Percentiles rank a stretch among this genome's conserved stretches.
These are phyloP conservation scores for Yamadazyma atmosphaerica DNA, from an alignment of 1,139 yeast genomes.

Conservation along the genomic window DNA sequence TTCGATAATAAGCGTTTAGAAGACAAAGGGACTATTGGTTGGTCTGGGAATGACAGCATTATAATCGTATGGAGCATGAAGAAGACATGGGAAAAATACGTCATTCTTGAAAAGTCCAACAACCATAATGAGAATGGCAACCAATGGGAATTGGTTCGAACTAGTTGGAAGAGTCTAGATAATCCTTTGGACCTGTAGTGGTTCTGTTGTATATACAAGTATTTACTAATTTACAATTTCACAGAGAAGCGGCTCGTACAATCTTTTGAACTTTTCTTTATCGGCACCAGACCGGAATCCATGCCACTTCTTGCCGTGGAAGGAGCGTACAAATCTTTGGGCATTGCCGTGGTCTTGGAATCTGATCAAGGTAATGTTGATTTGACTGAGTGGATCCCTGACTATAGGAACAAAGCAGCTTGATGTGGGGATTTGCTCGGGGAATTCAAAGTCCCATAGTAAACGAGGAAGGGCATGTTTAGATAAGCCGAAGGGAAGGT, in stretches of 20 bases:
- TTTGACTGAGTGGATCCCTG: conserved; percentile 29
- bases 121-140: conserved; percentile 1
- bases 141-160: conserved; percentile 62
- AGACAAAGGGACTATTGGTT: conserved; percentile 71
- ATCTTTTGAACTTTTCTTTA: conserved; percentile 25
- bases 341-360: conserved; percentile 55
- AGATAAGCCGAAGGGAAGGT: conserved; percentile 43
- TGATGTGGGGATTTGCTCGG: conserved; percentile 12
- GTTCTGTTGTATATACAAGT: neutral
- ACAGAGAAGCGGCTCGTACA: conserved; percentile 42
- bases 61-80: conserved; percentile 70
- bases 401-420: conserved; percentile 22
- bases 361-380: conserved; percentile 37
- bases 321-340: conserved; percentile 51
- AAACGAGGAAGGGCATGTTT: conserved; percentile 30
- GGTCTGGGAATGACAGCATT: conserved; percentile 71
- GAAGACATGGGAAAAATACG: conserved; percentile 85
- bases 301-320: conserved; percentile 51
- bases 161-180: conserved; percentile 74
- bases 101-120: conserved; percentile 47
- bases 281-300: conserved; percentile 18
- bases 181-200: conserved; percentile 3
- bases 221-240: conserved; percentile 34
- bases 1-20: conserved; percentile 29
- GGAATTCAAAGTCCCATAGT: conserved; percentile 44